A percentile compares a stretch with the other conserved stretches of the same genome.
Evolutionary conservation across 345 rosid genomes (phyloP).

Genomic region (Linum trigynum): DNA sequence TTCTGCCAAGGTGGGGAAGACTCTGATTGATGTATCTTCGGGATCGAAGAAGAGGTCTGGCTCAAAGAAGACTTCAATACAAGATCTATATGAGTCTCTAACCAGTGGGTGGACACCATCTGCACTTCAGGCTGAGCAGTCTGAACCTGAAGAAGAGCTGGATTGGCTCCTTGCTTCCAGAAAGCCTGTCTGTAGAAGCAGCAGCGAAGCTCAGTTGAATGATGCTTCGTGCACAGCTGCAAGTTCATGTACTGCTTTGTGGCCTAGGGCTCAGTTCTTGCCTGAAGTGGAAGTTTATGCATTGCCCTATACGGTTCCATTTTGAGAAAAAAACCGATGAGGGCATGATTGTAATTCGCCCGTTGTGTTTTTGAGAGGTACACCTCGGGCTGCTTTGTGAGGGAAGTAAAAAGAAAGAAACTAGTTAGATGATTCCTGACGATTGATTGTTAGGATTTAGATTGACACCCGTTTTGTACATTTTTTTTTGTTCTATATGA

Average conservation of each 20-base stretch:
- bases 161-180: conserved; percentile 48
- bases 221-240: conserved; percentile 1
- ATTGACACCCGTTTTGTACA: background rate
- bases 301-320: conserved; percentile 57
- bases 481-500: too few species aligned
- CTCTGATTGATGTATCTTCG: background rate
- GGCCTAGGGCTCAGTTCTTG: conserved; percentile 39
- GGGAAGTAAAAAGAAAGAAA: background rate
- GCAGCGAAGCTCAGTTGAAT: background rate
- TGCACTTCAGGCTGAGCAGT: conserved; percentile 6
- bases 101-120: conserved; percentile 41
- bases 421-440: background rate
- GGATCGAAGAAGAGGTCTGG: background rate
- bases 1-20: background rate
- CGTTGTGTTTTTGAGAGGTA: background rate
- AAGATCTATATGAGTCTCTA: conserved; percentile 20
- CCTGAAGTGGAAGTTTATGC: conserved; percentile 38
- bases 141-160: conserved; percentile 24
- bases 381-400: background rate
- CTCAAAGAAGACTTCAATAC: background rate
- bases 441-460: background rate
- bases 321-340: conserved; percentile 14
- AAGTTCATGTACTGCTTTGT: conserved; percentile 1
- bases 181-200: conserved; percentile 4
- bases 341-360: background rate